These are phyloP conservation scores for Candida krabiensis DNA, from an alignment of 805 yeast genomes.

Conservation along the genomic window DNA sequence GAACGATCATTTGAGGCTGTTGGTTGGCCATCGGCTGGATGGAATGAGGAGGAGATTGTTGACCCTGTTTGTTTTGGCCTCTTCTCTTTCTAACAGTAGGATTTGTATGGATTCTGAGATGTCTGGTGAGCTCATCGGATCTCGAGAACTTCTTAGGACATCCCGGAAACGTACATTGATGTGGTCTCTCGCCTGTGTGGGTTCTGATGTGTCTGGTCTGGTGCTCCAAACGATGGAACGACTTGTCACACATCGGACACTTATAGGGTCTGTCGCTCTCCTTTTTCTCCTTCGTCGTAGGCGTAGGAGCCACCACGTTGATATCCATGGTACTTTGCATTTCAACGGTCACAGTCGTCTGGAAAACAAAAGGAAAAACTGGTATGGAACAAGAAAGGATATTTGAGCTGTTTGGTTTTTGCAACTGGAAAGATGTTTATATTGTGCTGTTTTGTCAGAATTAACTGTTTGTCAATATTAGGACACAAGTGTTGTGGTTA, in stretches of 20 bases:
- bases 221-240: conserved; percentile 86
- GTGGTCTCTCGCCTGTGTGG: conserved; percentile 93
- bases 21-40: not conserved
- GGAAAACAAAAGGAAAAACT: not conserved
- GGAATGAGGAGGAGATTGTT: conserved; percentile 1
- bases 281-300: not conserved
- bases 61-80: conserved; percentile 24
- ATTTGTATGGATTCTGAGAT: conserved; percentile 75
- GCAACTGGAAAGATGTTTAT: too few relatives aligned
- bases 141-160: conserved; percentile 79
- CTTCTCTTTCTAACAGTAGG: conserved; percentile 63
- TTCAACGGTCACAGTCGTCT: too few relatives aligned
- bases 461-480: too few relatives aligned
- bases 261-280: conserved; percentile 78
- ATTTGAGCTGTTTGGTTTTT: too few relatives aligned
- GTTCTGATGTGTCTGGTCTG: conserved; percentile 90
- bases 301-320: not conserved
- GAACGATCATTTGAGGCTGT: conserved; percentile 24
- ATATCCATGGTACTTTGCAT: not conserved
- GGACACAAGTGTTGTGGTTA: too few relatives aligned
- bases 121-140: conserved; percentile 84
- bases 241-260: conserved; percentile 81
- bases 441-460: too few relatives aligned
- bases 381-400: conserved; percentile 1
- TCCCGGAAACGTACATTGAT: conserved; percentile 77